These are phyloP conservation scores for Cyberlindnera amylophila DNA, from an alignment of 805 yeast species.

Conservation along the genomic window DNA sequence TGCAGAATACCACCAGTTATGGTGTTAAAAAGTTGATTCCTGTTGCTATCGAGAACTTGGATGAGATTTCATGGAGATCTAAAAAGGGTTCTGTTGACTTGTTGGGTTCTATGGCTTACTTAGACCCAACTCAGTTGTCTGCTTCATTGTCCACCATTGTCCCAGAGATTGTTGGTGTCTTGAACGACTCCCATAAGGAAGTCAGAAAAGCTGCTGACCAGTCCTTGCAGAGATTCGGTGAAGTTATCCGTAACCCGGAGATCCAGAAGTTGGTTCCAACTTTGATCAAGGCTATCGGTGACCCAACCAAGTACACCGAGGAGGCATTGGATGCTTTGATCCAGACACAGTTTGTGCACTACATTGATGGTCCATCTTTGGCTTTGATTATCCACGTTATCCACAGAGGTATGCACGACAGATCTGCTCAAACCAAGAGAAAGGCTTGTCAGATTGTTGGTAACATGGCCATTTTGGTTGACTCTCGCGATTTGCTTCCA, in stretches of 20 bases:
- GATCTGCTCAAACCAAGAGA: constrained; percentile 89
- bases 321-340: constrained; percentile 81
- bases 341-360: constrained; percentile 91
- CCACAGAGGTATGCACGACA: constrained; percentile 90
- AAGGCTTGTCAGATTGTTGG: constrained; percentile 98
- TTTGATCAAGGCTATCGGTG: constrained; percentile 88
- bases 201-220: constrained; percentile 93
- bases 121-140: constrained; percentile 91
- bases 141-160: constrained; percentile 84
- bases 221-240: constrained; percentile 88
- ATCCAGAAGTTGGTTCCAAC: constrained; percentile 88
- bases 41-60: constrained; percentile 77
- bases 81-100: constrained; percentile 96
- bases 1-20: constrained; percentile 86
- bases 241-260: constrained; percentile 95
- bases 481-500: constrained; percentile 78
- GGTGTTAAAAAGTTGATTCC: constrained; percentile 93
- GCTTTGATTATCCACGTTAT: constrained; percentile 93
- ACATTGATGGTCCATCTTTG: constrained; percentile 95
- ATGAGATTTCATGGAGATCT: constrained; percentile 91
- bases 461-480: constrained; percentile 95
- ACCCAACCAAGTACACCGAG: constrained; percentile 88
- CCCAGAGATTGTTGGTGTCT: constrained; percentile 93
- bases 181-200: constrained; percentile 94
- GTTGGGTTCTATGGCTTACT: constrained; percentile 95